A percentile compares a stretch with the other conserved stretches of the same genome.
Evolutionary conservation across 2,329 filamentous ascomycete genomes (phyloP).

Genomic region (Pyricularia sp.): DNA sequence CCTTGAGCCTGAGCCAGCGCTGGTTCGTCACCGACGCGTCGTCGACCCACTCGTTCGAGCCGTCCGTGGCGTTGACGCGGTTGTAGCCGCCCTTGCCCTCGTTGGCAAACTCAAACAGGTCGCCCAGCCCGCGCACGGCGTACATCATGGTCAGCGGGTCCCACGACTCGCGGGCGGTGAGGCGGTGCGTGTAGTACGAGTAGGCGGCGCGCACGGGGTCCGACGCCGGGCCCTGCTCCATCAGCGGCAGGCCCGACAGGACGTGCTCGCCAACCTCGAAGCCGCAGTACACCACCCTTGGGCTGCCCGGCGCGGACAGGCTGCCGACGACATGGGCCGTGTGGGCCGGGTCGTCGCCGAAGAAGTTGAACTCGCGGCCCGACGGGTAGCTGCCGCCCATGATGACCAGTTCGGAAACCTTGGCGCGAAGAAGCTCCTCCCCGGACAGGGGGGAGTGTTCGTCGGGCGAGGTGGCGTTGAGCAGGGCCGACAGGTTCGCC

Average conservation of each 20-base stretch:
- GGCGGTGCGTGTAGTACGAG: conserved; percentile 23
- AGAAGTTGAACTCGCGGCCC: conserved; percentile 40
- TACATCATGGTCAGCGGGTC: conserved; percentile 32
- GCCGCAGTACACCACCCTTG: conserved; percentile 29
- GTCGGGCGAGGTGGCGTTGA: conserved; percentile 33
- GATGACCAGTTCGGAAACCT: conserved; percentile 38
- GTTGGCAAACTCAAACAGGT: conserved; percentile 27
- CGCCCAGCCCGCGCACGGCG: conserved; percentile 24
- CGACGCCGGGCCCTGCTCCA: conserved; percentile 16
- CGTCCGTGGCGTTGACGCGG: conserved; percentile 23
- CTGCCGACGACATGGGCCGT: conserved; percentile 34
- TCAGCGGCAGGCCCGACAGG: conserved; percentile 26
- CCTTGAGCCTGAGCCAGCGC: conserved; percentile 25
- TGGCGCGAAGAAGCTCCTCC: conserved; percentile 27
- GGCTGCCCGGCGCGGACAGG: conserved; percentile 23
- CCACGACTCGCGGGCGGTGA: conserved; percentile 25
- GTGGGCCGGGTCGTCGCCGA: conserved; percentile 23
- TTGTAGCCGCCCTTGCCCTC: conserved; percentile 32
- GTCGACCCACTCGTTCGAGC: conserved; percentile 32
- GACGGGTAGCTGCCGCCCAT: conserved; percentile 42
- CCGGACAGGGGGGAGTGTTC: conserved; percentile 27
- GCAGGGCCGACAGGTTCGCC: conserved; percentile 34
- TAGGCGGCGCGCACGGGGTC: conserved; percentile 30
- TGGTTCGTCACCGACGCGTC: conserved; percentile 25
- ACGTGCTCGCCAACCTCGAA: conserved; percentile 32